phyloP scores from a whole-genome alignment of 2,329 filamentous ascomycete species.

The Epichloe amarillans region DNA sequence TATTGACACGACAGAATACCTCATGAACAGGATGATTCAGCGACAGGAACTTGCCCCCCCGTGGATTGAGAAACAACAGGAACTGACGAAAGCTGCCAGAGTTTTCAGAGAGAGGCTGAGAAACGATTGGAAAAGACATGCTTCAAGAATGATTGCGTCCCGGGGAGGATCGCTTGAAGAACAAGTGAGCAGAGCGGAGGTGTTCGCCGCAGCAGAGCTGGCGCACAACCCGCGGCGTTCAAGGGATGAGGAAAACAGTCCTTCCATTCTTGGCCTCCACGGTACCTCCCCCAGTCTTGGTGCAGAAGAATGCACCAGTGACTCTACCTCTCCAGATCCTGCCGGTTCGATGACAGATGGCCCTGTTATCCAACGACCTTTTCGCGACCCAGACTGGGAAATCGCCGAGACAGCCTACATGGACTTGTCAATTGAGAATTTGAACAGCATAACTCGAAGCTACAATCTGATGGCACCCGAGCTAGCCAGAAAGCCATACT shows the following conservation, averaged over 20 bases:
- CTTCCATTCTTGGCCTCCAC: too few relatives aligned
- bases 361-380: constrained; percentile 36
- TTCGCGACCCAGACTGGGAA: constrained; percentile 71
- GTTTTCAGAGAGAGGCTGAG: constrained; percentile 64
- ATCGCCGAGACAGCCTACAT: constrained; percentile 61
- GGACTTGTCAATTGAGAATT: constrained; percentile 57
- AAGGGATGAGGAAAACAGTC: not conserved
- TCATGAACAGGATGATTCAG: constrained; percentile 98
- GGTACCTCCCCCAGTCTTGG: not conserved
- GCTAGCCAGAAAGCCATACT: constrained; percentile 87
- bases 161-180: constrained; percentile 60
- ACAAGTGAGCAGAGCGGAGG: constrained; percentile 58
- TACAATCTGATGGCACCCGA: constrained; percentile 95
- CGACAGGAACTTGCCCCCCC: constrained; percentile 94
- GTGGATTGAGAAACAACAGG: constrained; percentile 98
- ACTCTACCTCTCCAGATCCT: not conserved
- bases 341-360: not conserved
- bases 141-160: constrained; percentile 63
- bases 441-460: constrained; percentile 69
- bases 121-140: constrained; percentile 74
- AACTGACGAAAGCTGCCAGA: constrained; percentile 55
- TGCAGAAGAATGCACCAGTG: not conserved
- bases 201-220: constrained; percentile 63
- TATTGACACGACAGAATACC: constrained; percentile 91
- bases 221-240: constrained; percentile 42